Evolutionary conservation across 176 grass and related monocot genomes (phyloP).

Genomic region (Guadua angustifolia): DNA sequence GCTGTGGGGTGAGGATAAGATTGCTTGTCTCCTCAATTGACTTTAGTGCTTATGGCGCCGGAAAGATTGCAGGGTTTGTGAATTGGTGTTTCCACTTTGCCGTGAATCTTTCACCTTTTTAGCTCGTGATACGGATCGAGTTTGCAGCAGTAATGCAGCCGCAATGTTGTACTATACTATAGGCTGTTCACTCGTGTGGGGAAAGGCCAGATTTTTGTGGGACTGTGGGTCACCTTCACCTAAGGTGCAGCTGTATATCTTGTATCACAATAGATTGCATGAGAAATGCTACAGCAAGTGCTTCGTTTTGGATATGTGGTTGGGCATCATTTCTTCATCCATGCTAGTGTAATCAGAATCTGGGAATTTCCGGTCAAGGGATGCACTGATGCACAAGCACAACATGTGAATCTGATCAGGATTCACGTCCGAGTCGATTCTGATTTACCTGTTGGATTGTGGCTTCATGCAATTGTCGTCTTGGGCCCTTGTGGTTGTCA

Average conservation of each 20-base stretch:
- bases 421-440: background rate
- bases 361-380: background rate
- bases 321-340: background rate
- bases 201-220: background rate
- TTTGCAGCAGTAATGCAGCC: slow-evolving; percentile 15
- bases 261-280: background rate
- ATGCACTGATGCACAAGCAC: background rate
- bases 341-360: background rate
- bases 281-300: background rate
- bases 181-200: background rate
- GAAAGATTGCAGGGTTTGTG: slow-evolving; percentile 10
- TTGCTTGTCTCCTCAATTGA: slow-evolving; percentile 34
- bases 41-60: background rate
- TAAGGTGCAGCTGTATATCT: slow-evolving; percentile 2
- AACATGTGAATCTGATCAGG: slow-evolving; percentile 23
- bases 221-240: background rate
- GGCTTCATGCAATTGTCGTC: background rate
- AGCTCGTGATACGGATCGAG: slow-evolving; percentile 35
- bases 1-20: slow-evolving; percentile 24
- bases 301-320: background rate
- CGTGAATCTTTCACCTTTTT: slow-evolving; percentile 27
- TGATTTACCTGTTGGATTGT: slow-evolving; percentile 17
- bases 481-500: slow-evolving; percentile 19
- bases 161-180: background rate
- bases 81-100: slow-evolving; percentile 29